These are phyloP conservation scores for Babesia caballi DNA, from an alignment of 169 alveolate genomes.

Conservation along the genomic window DNA sequence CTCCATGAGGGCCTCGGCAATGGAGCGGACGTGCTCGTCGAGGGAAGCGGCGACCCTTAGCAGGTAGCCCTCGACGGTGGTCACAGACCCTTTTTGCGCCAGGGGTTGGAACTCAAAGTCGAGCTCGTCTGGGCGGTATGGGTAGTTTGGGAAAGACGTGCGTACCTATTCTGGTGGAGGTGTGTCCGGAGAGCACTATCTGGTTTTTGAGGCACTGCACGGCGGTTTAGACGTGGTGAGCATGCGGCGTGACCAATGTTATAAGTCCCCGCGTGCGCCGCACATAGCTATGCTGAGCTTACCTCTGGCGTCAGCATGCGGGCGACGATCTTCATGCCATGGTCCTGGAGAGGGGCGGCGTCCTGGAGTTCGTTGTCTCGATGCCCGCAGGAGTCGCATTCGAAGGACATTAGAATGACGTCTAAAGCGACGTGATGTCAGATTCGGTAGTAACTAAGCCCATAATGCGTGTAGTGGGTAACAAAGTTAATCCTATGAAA, in stretches of 20 bases:
- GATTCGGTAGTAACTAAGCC: not conserved
- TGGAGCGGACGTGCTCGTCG: slow-evolving; percentile 51
- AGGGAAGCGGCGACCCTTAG: slow-evolving; percentile 37
- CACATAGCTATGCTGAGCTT: not conserved
- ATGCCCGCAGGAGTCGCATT: slow-evolving; percentile 91
- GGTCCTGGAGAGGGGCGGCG: slow-evolving; percentile 89
- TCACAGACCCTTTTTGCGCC: slow-evolving; percentile 89
- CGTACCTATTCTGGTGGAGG: slow-evolving; percentile 36
- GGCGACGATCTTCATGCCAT: slow-evolving; percentile 84
- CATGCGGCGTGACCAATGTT: no score
- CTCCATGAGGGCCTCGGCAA: slow-evolving; percentile 21
- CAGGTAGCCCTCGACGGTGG: slow-evolving; percentile 84
- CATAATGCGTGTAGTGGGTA: not conserved
- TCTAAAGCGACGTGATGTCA: slow-evolving; percentile 4
- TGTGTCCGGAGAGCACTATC: slow-evolving; percentile 74
- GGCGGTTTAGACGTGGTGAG: not conserved
- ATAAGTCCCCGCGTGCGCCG: no score
- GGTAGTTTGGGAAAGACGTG: slow-evolving; percentile 68
- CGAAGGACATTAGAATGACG: slow-evolving; percentile 86
- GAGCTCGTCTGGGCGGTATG: slow-evolving; percentile 85
- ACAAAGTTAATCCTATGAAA: not conserved
- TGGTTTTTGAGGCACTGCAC: slow-evolving; percentile 85
- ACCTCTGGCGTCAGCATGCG: slow-evolving; percentile 70
- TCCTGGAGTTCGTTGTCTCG: slow-evolving; percentile 89
- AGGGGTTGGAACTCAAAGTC: slow-evolving; percentile 92